phyloP scores from a whole-genome alignment of 805 yeast genomes.

The Spathaspora girioi region DNA sequence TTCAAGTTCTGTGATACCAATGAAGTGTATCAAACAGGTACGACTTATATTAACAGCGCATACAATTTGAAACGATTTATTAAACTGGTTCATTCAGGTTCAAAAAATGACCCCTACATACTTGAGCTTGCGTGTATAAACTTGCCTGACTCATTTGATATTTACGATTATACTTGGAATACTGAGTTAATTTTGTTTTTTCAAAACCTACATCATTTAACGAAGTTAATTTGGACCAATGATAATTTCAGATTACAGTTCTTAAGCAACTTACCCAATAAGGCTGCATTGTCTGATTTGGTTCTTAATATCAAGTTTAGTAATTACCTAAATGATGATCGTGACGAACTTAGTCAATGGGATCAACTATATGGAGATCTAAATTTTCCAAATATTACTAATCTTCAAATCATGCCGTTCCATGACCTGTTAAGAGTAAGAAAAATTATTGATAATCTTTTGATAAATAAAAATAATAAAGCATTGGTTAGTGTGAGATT shows the following conservation, averaged over 20 bases:
- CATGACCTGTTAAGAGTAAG: slow-evolving; percentile 20
- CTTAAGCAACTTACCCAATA: slow-evolving; percentile 28
- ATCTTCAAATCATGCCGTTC: slow-evolving; percentile 35
- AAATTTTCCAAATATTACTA: slow-evolving; percentile 23
- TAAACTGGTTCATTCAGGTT: slow-evolving; percentile 9
- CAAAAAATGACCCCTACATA: slow-evolving; percentile 8
- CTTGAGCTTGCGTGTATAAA: slow-evolving; percentile 27
- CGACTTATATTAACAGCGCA: slow-evolving; percentile 32
- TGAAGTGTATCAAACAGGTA: slow-evolving; percentile 7
- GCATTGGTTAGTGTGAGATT: slow-evolving; percentile 10
- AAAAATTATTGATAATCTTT: slow-evolving; percentile 15
- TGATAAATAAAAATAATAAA: slow-evolving; percentile 7
- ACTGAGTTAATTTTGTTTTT: slow-evolving; percentile 24
- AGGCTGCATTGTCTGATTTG: slow-evolving; percentile 18
- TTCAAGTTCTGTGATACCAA: slow-evolving; percentile 29
- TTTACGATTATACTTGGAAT: slow-evolving; percentile 28
- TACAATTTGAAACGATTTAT: slow-evolving; percentile 39
- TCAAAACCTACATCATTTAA: slow-evolving; percentile 16
- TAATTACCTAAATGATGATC: slow-evolving; percentile 11
- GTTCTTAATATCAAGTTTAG: slow-evolving; percentile 27
- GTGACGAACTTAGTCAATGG: slow-evolving; percentile 8
- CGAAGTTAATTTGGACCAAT: slow-evolving; percentile 30
- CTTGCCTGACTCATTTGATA: slow-evolving; percentile 41
- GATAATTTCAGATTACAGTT: slow-evolving; percentile 27
- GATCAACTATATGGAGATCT: slow-evolving; percentile 3